Percentiles rank a stretch among this genome's conserved stretches.
These are phyloP conservation scores for Anacardium occidentale DNA, from an alignment of 345 rosid species.

Conservation along the genomic window DNA sequence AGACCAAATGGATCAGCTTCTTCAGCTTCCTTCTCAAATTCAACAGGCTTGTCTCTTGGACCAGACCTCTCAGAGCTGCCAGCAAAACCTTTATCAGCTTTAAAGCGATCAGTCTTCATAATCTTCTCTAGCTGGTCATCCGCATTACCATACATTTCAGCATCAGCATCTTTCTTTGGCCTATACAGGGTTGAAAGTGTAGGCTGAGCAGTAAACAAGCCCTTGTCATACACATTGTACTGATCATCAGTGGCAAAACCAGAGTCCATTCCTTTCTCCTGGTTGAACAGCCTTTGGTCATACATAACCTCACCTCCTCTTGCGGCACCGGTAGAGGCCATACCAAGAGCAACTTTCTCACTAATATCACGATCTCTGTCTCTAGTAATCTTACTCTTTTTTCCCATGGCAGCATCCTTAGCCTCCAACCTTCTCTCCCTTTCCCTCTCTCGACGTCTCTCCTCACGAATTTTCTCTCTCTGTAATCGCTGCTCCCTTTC, in stretches of 20 bases:
- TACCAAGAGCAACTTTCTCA: slow-evolving; percentile 93
- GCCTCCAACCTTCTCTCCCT: slow-evolving; percentile 81
- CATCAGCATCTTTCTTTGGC: slow-evolving; percentile 80
- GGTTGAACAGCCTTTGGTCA: slow-evolving; percentile 89
- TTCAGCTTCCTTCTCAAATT: slow-evolving; percentile 80
- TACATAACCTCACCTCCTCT: slow-evolving; percentile 94
- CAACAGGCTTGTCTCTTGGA: slow-evolving; percentile 79
- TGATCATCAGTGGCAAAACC: slow-evolving; percentile 94
- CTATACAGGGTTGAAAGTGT: slow-evolving; percentile 83
- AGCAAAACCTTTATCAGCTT: slow-evolving; percentile 72
- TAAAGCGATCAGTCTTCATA: slow-evolving; percentile 82
- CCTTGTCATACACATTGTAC: slow-evolving; percentile 91
- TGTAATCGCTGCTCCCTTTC: slow-evolving; percentile 78
- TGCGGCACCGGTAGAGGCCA: slow-evolving; percentile 80
- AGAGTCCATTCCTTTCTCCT: slow-evolving; percentile 96
- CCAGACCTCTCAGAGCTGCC: slow-evolving; percentile 73
- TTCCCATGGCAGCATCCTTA: slow-evolving; percentile 92
- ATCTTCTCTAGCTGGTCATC: slow-evolving; percentile 83
- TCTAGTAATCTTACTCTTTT: slow-evolving; percentile 90
- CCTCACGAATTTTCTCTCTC: slow-evolving; percentile 89
- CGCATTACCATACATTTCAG: slow-evolving; percentile 78
- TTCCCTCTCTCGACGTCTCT: slow-evolving; percentile 90
- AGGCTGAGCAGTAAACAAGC: slow-evolving; percentile 80
- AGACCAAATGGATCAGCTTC: slow-evolving; percentile 94
- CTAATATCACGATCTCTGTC: slow-evolving; percentile 94